Evolutionary conservation across 2,329 filamentous ascomycete species (phyloP).

Genomic region (Penicillium hesseltinei): DNA sequence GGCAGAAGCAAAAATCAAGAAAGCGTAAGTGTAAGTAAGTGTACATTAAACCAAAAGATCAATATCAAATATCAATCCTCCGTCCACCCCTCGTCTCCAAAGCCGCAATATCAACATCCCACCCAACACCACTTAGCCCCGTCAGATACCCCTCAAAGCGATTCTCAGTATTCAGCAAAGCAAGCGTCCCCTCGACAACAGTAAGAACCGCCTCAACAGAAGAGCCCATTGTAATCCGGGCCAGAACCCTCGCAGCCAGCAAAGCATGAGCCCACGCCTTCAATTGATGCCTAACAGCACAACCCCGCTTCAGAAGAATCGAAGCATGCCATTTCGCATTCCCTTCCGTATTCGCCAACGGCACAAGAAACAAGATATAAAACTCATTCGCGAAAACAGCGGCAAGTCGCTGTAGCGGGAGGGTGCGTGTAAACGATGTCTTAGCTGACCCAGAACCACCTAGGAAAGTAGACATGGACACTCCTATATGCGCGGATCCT

Average conservation of each 20-base stretch:
- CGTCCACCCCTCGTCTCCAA: slow-evolving; percentile 63
- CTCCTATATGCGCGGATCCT: slow-evolving; percentile 57
- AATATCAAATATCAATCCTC: slow-evolving; percentile 27
- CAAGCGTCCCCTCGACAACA: slow-evolving; percentile 46
- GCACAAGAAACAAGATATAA: slow-evolving; percentile 63
- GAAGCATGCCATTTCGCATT: slow-evolving; percentile 40
- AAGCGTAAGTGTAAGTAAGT: neutral
- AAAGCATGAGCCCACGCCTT: slow-evolving; percentile 64
- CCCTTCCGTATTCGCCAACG: slow-evolving; percentile 1
- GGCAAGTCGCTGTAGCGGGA: slow-evolving; percentile 51
- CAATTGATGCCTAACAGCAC: slow-evolving; percentile 52
- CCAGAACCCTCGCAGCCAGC: slow-evolving; percentile 41
- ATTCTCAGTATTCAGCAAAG: slow-evolving; percentile 38
- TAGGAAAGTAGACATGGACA: slow-evolving; percentile 41
- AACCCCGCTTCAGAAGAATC: slow-evolving; percentile 64
- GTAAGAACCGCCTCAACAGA: slow-evolving; percentile 22
- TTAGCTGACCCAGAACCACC: neutral
- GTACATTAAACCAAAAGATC: neutral
- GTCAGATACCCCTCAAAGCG: slow-evolving; percentile 48
- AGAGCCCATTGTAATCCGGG: neutral
- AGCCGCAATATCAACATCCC: slow-evolving; percentile 64
- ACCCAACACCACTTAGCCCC: slow-evolving; percentile 53
- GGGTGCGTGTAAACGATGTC: slow-evolving; percentile 24
- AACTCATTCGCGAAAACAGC: slow-evolving; percentile 50
- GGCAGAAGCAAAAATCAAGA: neutral